phyloP scores from a whole-genome alignment of 2,329 filamentous ascomycete genomes.

The Teratosphaeria viscida region DNA sequence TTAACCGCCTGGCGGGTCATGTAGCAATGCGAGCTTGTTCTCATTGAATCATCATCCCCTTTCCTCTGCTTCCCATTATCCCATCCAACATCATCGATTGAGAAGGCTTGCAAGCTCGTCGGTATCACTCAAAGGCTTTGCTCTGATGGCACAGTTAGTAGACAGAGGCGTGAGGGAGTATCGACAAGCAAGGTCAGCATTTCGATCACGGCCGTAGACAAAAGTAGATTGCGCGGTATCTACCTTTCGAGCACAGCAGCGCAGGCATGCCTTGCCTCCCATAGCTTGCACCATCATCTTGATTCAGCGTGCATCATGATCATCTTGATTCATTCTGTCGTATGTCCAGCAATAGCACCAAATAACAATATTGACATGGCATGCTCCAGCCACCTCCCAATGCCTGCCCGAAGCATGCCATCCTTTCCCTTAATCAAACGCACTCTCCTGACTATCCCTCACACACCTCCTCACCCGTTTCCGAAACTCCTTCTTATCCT shows the following conservation, averaged over 20 bases:
- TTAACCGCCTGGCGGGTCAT: conserved; percentile 21
- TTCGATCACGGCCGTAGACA: neutral
- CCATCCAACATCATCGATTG: neutral
- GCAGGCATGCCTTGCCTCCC: neutral
- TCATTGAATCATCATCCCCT: neutral
- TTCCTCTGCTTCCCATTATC: neutral
- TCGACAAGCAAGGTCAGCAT: no score
- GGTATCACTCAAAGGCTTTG: neutral
- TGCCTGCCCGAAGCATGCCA: neutral
- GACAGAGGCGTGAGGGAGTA: neutral
- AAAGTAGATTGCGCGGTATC: neutral
- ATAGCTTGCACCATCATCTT: neutral
- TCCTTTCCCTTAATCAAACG: conserved; percentile 20
- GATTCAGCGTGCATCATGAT: neutral
- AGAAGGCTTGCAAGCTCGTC: neutral
- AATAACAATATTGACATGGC: neutral
- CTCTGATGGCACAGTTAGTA: neutral
- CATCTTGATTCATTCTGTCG: neutral
- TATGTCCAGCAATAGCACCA: neutral
- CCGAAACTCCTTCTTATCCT: conserved; percentile 69
- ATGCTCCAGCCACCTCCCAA: neutral
- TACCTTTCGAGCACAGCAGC: neutral
- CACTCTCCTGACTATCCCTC: conserved; percentile 60
- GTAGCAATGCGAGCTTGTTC: conserved; percentile 11
- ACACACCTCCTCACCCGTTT: conserved; percentile 68